These are phyloP conservation scores for Ophiostoma perfectum DNA, from an alignment of 2,329 filamentous ascomycete species.

Conservation along the genomic window DNA sequence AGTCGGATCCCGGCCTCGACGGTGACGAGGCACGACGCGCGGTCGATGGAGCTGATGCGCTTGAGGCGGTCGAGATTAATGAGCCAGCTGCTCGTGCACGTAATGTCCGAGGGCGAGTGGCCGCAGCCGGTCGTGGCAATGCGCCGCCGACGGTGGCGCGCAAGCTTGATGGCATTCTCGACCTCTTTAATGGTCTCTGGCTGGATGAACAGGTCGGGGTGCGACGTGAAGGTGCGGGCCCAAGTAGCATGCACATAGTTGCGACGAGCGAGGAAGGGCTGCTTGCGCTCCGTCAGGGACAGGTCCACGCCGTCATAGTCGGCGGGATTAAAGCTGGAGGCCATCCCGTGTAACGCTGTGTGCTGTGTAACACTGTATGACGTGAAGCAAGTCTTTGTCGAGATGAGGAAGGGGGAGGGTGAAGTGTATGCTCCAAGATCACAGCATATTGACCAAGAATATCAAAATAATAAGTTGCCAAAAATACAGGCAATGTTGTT, in stretches of 20 bases:
- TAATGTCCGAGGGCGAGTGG: conserved; percentile 87
- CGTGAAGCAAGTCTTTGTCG: too few relatives aligned
- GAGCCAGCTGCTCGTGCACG: conserved; percentile 90
- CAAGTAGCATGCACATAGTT: conserved; percentile 82
- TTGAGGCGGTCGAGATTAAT: conserved; percentile 85
- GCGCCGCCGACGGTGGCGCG: conserved; percentile 72
- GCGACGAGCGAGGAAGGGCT: conserved; percentile 67
- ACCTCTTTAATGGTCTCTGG: conserved; percentile 75
- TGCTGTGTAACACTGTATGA: not conserved
- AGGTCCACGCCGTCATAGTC: conserved; percentile 26
- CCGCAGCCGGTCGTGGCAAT: conserved; percentile 83
- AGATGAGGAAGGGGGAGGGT: not conserved
- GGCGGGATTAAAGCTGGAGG: conserved; percentile 23
- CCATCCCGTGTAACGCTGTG: conserved; percentile 7
- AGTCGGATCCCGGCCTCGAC: conserved; percentile 88
- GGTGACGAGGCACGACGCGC: conserved; percentile 56
- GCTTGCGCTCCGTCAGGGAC: conserved; percentile 34
- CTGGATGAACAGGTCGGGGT: conserved; percentile 85
- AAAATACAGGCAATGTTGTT: not conserved
- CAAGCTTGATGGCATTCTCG: conserved; percentile 74
- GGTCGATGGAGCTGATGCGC: conserved; percentile 64
- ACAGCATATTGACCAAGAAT: not conserved
- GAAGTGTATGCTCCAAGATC: not conserved
- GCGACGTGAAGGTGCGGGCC: conserved; percentile 86
- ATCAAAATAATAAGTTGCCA: not conserved